Conservation (phyloP, 169 alveolate genomes). For the Cryptosporidium xiaoi region DNA sequence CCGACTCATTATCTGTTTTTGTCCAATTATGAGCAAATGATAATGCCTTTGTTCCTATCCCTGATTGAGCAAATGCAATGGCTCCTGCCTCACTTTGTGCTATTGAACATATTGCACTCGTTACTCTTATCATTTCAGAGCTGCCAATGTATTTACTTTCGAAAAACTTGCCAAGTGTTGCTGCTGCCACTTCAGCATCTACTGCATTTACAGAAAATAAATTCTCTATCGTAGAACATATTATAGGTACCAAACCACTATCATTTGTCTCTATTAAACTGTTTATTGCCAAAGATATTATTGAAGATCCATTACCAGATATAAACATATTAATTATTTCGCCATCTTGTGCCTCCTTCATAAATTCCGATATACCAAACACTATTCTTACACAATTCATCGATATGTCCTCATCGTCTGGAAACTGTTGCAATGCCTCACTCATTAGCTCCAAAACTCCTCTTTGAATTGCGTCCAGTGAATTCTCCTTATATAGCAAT, state of each 20-base stretch:
- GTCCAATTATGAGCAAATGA: conserved; percentile 60
- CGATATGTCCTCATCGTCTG: conserved; percentile 91
- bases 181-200: conserved; percentile 35
- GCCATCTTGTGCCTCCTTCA: conserved; percentile 81
- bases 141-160: conserved; percentile 66
- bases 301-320: conserved; percentile 84
- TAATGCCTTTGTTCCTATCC: conserved; percentile 39
- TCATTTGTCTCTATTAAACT: conserved; percentile 54
- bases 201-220: conserved; percentile 15
- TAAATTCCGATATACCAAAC: conserved; percentile 89
- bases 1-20: conserved; percentile 68
- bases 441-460: conserved; percentile 86
- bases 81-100: conserved; percentile 49
- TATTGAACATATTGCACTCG: conserved; percentile 42
- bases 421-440: conserved; percentile 87
- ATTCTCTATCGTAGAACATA: conserved; percentile 47
- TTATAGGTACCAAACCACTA: conserved; percentile 3
- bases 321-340: conserved; percentile 76
- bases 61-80: conserved; percentile 54
- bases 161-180: conserved; percentile 33
- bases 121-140: conserved; percentile 33
- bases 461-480: conserved; percentile 89
- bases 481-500: conserved; percentile 89
- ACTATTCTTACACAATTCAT: conserved; percentile 84
- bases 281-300: conserved; percentile 81